Base-by-base conservation (phyloP, 2,329 filamentous ascomycete species). In the Ophiocordyceps camponoti-saundersi region DNA sequence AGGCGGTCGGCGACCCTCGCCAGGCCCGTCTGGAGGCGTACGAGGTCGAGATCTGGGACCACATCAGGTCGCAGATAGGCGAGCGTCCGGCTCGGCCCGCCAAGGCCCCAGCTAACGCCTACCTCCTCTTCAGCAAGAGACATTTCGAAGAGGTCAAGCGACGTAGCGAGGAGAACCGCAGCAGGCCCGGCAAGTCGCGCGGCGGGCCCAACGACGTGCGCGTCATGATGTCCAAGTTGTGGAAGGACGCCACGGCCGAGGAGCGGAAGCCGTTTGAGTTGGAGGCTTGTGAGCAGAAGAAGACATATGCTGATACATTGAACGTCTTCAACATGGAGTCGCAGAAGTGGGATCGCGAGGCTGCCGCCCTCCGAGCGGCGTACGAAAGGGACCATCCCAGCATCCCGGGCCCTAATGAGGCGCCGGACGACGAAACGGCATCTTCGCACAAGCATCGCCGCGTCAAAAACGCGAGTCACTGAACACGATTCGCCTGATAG, bases 171-270 rank as follows among this genome's bases (percentile, higher is more conserved):
- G 76, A 80, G 46, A 76, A 74, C n/a, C 76, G 81, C 53, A 63
- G 81, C 53, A 63, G 61, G 47, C 68, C 74, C 3, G 72, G 77
- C 30, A 81, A 79, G 46, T 76, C 77, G 12, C 81, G 82, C 53
- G 68, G 79, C 1, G 71, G 76, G 42, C 79, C 82, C 7, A 93
- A 87, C 56, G 86, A 94, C 57, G 84, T 96, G 48, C 84, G 92
- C 32, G 77, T 80, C 45, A 86, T 88, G 60, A 77, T 92, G 11
- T 89, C 89, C 26, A 82, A 83, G 58, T 89, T 92, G 80, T 98
- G 92, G 92, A 85, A 83, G 54, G 82, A 85, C 45, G 79, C 85
- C 0, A 65, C 72, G 2, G 70, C 78, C 6, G 83, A 84, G 42
- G 74, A 79, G 54, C 85, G 82, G 57, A 73, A 75, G 58, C 89